Percentiles rank a stretch among this genome's conserved stretches.
phyloP scores from a whole-genome alignment of 306 rosid genomes.

The Malus fusca region DNA sequence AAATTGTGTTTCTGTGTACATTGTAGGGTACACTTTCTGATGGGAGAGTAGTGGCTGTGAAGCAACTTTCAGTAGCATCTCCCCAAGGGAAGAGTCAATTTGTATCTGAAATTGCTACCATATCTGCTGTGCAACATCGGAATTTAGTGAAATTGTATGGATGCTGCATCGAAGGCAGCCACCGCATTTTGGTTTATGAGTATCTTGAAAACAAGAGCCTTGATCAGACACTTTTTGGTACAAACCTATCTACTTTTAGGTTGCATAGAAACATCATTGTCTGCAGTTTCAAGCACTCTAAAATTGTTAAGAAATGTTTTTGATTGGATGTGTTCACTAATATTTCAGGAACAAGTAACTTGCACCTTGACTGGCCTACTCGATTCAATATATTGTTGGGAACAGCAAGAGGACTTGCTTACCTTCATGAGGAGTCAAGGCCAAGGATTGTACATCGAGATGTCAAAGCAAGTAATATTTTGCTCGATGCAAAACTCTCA shows the following conservation, averaged over 20 bases:
- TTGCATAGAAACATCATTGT: not conserved
- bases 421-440: no score
- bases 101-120: constrained; percentile 21
- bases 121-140: constrained; percentile 23
- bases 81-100: constrained; percentile 25
- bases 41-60: constrained; percentile 28
- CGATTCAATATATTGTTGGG: no score
- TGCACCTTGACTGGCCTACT: no score
- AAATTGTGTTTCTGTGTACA: not conserved
- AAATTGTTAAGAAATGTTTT: not conserved
- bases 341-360: no score
- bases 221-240: constrained; percentile 27
- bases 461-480: no score
- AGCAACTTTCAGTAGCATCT: constrained; percentile 24
- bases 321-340: no score
- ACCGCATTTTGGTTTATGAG: constrained; percentile 26
- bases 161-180: constrained; percentile 25
- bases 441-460: no score
- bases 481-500: no score
- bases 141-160: constrained; percentile 29
- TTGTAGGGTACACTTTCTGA: constrained; percentile 25
- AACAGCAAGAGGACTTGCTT: no score
- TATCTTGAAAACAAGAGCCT: constrained; percentile 29
- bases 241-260: not conserved
- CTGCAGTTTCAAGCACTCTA: not conserved